phyloP scores from a whole-genome alignment of 257 asterid genomes.

The Primulina eburnea region DNA sequence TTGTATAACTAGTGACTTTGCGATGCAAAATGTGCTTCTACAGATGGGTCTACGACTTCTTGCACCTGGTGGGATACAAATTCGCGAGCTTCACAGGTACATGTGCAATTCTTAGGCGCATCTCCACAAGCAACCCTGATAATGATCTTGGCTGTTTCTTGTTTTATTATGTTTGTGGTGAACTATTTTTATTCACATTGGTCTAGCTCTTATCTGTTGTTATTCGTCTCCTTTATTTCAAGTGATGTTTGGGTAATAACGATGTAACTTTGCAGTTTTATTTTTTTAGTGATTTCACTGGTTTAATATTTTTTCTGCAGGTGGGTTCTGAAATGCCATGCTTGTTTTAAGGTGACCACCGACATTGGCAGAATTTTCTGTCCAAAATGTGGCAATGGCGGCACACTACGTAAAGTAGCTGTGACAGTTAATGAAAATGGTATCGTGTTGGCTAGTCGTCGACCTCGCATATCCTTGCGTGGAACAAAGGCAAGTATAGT shows the following conservation, averaged over 20 bases:
- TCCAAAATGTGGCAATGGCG: conserved; percentile 96
- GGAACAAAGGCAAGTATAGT: conserved; percentile 74
- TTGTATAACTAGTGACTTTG: conserved; percentile 85
- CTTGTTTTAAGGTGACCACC: conserved; percentile 95
- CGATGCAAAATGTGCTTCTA: conserved; percentile 97
- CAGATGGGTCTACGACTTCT: conserved; percentile 93
- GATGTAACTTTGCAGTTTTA: not conserved
- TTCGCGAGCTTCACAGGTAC: conserved; percentile 91
- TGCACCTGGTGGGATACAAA: conserved; percentile 99
- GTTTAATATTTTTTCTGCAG: conserved; percentile 32
- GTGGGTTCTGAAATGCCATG: conserved; percentile 99
- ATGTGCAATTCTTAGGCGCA: not conserved
- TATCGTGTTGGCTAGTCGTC: conserved; percentile 66
- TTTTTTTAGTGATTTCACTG: not conserved
- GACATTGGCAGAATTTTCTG: conserved; percentile 85
- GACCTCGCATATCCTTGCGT: conserved; percentile 80
- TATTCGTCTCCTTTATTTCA: not conserved
- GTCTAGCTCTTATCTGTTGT: not conserved
- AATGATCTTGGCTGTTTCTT: not conserved
- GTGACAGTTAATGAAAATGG: conserved; percentile 93
- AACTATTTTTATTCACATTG: too few relatives aligned
- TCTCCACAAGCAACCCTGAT: not conserved
- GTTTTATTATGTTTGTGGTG: too few relatives aligned
- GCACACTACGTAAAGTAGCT: conserved; percentile 92
- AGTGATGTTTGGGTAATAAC: conserved; percentile 1